A percentile compares a stretch with the other conserved stretches of the same genome.
Evolutionary conservation across 83 land plant species (phyloP).

Genomic region (Diphasiastrum complanatum): DNA sequence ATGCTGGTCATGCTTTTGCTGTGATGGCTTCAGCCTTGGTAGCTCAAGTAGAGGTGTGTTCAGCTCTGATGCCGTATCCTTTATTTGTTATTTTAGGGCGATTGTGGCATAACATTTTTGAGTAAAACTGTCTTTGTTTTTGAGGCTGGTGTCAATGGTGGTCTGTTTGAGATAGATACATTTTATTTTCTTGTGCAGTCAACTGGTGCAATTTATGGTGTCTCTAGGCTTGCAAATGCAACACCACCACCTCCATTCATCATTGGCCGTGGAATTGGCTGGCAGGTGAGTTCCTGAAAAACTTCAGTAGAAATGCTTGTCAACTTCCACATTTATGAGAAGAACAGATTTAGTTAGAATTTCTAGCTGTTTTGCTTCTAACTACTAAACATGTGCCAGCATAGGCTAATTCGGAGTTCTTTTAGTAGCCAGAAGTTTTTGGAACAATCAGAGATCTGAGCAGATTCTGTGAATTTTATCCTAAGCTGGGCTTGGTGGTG

Average conservation of each 20-base stretch:
- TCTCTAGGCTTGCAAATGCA: constrained; percentile 77
- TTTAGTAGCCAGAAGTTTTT: too few relatives aligned
- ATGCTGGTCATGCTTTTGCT: constrained; percentile 71
- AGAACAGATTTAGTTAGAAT: too few relatives aligned
- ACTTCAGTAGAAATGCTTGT: too few relatives aligned
- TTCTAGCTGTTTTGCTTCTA: neutral
- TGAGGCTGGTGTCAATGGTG: neutral
- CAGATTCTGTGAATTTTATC: neutral
- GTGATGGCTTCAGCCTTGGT: constrained; percentile 77
- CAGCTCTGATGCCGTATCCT: too few relatives aligned
- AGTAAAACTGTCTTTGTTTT: neutral
- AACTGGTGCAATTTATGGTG: constrained; percentile 60
- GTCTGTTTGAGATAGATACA: neutral
- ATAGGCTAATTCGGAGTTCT: too few relatives aligned
- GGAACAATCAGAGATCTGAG: too few relatives aligned
- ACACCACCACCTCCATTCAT: constrained; percentile 68
- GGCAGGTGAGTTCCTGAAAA: constrained; percentile 53
- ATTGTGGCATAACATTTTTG: neutral
- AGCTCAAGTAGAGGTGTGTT: constrained; percentile 61
- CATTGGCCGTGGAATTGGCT: constrained; percentile 79
- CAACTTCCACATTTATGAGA: too few relatives aligned
- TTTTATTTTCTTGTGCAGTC: constrained; percentile 42
- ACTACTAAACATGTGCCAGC: too few relatives aligned
- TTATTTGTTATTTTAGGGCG: neutral
- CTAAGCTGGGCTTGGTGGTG: constrained; percentile 37